Percentiles rank a stretch among this genome's conserved stretches.
Evolutionary conservation across 2,329 filamentous ascomycete genomes (phyloP).

Genomic region (Zasmidium citrigriseum): DNA sequence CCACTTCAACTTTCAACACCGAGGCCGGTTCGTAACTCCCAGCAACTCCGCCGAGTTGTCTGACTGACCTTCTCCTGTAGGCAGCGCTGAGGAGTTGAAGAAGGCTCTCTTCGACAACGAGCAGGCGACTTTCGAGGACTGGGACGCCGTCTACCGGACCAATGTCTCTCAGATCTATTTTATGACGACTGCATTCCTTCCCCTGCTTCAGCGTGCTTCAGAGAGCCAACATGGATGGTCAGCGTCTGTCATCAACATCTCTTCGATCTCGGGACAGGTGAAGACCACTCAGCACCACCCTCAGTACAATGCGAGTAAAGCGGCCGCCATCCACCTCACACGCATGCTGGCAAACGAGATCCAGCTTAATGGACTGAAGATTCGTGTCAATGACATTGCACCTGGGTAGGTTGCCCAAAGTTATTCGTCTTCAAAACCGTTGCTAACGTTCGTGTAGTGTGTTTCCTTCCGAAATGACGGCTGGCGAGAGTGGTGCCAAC

Average conservation of each 20-base stretch:
- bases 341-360: slow-evolving; percentile 58
- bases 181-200: slow-evolving; percentile 49
- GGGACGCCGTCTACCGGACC: slow-evolving; percentile 47
- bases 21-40: too few relatives aligned
- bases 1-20: slow-evolving; percentile 39
- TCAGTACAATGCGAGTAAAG: slow-evolving; percentile 47
- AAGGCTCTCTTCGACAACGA: slow-evolving; percentile 48
- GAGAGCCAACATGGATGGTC: slow-evolving; percentile 46
- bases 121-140: slow-evolving; percentile 44
- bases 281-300: slow-evolving; percentile 51
- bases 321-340: slow-evolving; percentile 56
- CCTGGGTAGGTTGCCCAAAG: too few relatives aligned
- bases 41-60: too few relatives aligned
- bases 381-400: slow-evolving; percentile 60
- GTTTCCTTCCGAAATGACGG: slow-evolving; percentile 61
- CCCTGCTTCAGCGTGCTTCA: slow-evolving; percentile 46
- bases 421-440: too few relatives aligned
- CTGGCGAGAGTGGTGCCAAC: slow-evolving; percentile 51
- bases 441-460: slow-evolving; percentile 39
- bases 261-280: slow-evolving; percentile 47
- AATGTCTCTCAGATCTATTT: slow-evolving; percentile 52
- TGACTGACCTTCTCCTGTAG: too few relatives aligned
- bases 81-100: slow-evolving; percentile 44
- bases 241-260: slow-evolving; percentile 49
- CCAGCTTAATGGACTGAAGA: slow-evolving; percentile 53